phyloP scores from a whole-genome alignment of 495 filamentous ascomycete genomes.

The Podospora sp. region DNA sequence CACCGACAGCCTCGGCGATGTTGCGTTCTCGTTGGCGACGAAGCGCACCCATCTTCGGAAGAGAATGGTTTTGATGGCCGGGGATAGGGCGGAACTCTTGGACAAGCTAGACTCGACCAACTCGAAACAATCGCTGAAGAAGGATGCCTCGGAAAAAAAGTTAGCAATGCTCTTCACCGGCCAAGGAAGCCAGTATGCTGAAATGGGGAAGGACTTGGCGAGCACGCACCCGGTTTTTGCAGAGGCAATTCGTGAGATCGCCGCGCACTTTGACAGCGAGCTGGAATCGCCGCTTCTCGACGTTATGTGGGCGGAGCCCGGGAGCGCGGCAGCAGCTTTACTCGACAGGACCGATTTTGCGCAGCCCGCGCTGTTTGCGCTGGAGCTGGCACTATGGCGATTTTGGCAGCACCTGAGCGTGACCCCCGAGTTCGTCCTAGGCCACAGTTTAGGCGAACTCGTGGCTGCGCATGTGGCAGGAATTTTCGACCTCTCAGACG shows the following conservation, averaged over 20 bases:
- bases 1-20: conserved; percentile 20
- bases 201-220: conserved; percentile 39
- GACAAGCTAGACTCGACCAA: conserved; percentile 20
- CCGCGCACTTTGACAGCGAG: conserved; percentile 20
- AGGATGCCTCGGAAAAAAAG: conserved; percentile 8
- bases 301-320: conserved; percentile 34
- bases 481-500: conserved; percentile 30
- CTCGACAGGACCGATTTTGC: conserved; percentile 29
- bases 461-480: conserved; percentile 34
- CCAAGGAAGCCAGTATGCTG: conserved; percentile 39
- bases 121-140: not conserved
- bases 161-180: conserved; percentile 44
- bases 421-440: conserved; percentile 23
- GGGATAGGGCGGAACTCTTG: conserved; percentile 17
- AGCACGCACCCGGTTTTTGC: conserved; percentile 26
- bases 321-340: conserved; percentile 21
- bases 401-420: conserved; percentile 33
- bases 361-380: conserved; percentile 31
- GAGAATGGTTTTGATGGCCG: conserved; percentile 21
- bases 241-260: conserved; percentile 24
- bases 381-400: conserved; percentile 29
- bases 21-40: conserved; percentile 35
- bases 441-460: conserved; percentile 38
- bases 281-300: conserved; percentile 33
- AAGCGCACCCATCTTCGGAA: conserved; percentile 27